These are phyloP conservation scores for Vitis rotundifolia DNA, from an alignment of 164 flowering plant species.

Conservation along the genomic window DNA sequence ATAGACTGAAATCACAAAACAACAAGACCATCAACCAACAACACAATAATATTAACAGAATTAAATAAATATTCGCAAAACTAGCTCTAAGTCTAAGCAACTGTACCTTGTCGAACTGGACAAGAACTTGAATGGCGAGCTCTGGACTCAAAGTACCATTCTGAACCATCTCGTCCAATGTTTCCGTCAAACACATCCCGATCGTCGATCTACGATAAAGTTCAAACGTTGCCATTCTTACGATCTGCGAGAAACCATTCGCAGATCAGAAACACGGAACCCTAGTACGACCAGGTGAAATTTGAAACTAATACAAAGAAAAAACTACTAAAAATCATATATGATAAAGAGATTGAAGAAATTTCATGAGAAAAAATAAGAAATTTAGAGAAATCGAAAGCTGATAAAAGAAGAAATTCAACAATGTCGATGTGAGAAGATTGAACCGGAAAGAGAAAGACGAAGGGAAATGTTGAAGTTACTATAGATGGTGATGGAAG, in stretches of 20 bases:
- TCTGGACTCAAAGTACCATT: constrained; percentile 82
- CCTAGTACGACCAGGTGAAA: too few species aligned
- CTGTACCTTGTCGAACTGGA: constrained; percentile 89
- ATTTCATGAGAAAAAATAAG: too few species aligned
- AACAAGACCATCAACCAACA: constrained; percentile 14
- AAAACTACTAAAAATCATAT: too few species aligned
- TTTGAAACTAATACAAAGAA: too few species aligned
- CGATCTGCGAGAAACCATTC: background rate
- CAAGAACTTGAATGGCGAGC: constrained; percentile 91
- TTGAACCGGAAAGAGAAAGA: background rate
- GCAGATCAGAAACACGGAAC: background rate
- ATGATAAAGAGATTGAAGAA: too few species aligned
- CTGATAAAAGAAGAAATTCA: too few species aligned
- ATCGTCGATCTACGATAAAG: constrained; percentile 90
- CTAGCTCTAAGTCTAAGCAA: too few species aligned
- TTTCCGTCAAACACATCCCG: constrained; percentile 96
- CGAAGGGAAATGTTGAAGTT: background rate
- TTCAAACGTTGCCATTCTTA: constrained; percentile 88
- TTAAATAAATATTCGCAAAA: background rate
- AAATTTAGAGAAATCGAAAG: too few species aligned
- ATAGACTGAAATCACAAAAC: constrained; percentile 44
- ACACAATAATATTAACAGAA: constrained; percentile 14
- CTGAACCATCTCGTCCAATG: constrained; percentile 92
- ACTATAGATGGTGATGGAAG: constrained; percentile 2
- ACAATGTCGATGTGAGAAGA: background rate